Conservation (phyloP, 768 basidiomycete genomes). For the Mycena polygramma region DNA sequence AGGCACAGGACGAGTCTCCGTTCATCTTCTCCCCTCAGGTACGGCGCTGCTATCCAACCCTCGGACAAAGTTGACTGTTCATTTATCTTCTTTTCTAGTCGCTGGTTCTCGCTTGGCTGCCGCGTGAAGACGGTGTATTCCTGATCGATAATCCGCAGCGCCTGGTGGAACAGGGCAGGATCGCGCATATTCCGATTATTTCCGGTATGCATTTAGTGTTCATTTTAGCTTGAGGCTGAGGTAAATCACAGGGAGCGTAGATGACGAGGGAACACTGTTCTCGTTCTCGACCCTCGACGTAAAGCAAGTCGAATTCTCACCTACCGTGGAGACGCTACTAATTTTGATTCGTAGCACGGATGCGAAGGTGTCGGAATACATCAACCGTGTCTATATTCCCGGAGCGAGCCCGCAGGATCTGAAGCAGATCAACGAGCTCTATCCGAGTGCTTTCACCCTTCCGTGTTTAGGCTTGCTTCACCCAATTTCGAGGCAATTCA, state of each 20-base stretch:
- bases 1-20: neutral
- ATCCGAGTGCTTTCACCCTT: neutral
- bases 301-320: neutral
- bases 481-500: neutral
- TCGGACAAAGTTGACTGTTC: neutral
- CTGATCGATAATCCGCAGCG: neutral
- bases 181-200: neutral
- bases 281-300: neutral
- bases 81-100: neutral
- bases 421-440: neutral
- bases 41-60: neutral
- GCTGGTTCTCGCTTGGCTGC: neutral
- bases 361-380: neutral
- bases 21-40: neutral
- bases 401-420: neutral
- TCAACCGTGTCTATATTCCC: neutral
- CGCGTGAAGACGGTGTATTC: neutral
- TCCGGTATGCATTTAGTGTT: neutral
- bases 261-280: neutral
- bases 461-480: too few species aligned
- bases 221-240: too few species aligned
- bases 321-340: neutral
- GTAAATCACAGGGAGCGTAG: neutral
- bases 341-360: too few species aligned
- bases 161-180: too few species aligned